A percentile compares a stretch with the other conserved stretches of the same genome.
These are phyloP conservation scores for Lichtheimia corymbifera DNA, from an alignment of 371 early-diverging fungal genomes.

Conservation along the genomic window DNA sequence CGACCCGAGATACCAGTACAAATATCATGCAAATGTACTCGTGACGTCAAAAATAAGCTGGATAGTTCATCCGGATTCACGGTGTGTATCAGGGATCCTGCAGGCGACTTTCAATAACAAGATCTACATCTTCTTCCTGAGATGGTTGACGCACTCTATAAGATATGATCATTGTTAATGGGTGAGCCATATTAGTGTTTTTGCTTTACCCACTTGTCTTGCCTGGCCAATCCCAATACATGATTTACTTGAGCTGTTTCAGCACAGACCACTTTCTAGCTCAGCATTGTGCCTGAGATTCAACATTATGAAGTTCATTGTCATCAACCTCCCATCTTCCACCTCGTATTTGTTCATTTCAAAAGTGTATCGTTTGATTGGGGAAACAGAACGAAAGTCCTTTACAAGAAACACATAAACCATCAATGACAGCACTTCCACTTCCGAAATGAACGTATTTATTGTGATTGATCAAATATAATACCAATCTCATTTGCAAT, in stretches of 20 bases:
- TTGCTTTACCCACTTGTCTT: constrained; percentile 54
- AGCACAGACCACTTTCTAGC: constrained; percentile 56
- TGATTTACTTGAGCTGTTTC: constrained; percentile 62
- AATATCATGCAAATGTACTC: constrained; percentile 34
- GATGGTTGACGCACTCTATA: constrained; percentile 54
- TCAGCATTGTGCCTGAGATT: too few relatives aligned
- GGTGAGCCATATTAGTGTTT: not conserved
- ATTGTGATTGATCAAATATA: too few relatives aligned
- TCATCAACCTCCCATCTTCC: too few relatives aligned
- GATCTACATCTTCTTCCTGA: constrained; percentile 53
- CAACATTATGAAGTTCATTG: too few relatives aligned
- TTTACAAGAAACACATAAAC: too few relatives aligned
- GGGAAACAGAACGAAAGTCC: too few relatives aligned
- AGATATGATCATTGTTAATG: not conserved
- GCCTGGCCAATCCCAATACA: constrained; percentile 66
- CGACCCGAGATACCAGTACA: constrained; percentile 3
- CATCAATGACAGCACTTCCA: too few relatives aligned
- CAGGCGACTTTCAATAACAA: constrained; percentile 25
- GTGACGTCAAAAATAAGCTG: constrained; percentile 53
- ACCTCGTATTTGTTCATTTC: too few relatives aligned
- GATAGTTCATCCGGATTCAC: constrained; percentile 44
- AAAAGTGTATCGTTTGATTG: too few relatives aligned
- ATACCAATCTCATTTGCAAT: too few relatives aligned
- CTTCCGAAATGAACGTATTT: too few relatives aligned
- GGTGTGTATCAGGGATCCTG: constrained; percentile 22